Evolutionary conservation across 2,329 filamentous ascomycete genomes (phyloP).

Genomic region (Beauveria brongniartii): DNA sequence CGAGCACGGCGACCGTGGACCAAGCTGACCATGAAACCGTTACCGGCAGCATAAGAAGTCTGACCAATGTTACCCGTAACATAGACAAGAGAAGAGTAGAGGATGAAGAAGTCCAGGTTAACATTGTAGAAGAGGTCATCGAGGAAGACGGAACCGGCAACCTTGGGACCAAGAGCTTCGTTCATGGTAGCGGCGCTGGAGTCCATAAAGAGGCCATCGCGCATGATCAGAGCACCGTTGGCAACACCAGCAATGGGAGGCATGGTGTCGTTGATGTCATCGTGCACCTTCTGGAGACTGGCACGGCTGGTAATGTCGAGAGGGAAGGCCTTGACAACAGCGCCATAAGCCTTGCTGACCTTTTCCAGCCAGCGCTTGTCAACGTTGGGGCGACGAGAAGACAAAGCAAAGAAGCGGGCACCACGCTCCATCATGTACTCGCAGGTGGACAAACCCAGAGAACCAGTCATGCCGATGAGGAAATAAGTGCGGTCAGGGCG

Average conservation of each 20-base stretch:
- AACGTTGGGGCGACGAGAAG: slow-evolving; percentile 10
- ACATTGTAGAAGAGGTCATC: slow-evolving; percentile 23
- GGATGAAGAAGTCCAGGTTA: slow-evolving; percentile 32
- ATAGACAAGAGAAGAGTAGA: slow-evolving; percentile 29
- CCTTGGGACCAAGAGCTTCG: slow-evolving; percentile 27
- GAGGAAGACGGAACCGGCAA: slow-evolving; percentile 26
- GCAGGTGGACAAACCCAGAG: slow-evolving; percentile 10
- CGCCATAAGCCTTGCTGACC: slow-evolving; percentile 1
- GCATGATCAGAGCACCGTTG: slow-evolving; percentile 29
- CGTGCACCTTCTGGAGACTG: slow-evolving; percentile 2
- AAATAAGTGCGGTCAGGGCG: slow-evolving; percentile 10
- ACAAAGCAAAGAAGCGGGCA: slow-evolving; percentile 7
- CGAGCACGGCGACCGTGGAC: slow-evolving; percentile 18
- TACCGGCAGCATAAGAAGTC: slow-evolving; percentile 29
- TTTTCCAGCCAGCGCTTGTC: slow-evolving; percentile 9
- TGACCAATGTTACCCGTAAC: slow-evolving; percentile 31
- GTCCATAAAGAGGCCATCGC: slow-evolving; percentile 25
- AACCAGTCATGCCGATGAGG: slow-evolving; percentile 11
- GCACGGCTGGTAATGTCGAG: slow-evolving; percentile 10
- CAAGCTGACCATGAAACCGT: slow-evolving; percentile 28
- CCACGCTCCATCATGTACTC: slow-evolving; percentile 12
- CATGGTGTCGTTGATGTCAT: slow-evolving; percentile 21
- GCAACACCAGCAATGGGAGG: slow-evolving; percentile 29
- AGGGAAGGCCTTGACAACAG: slow-evolving; percentile 8
- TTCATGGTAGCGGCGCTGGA: slow-evolving; percentile 23